phyloP scores from a whole-genome alignment of 805 yeast genomes.

The Nakazawaea sp. region DNA sequence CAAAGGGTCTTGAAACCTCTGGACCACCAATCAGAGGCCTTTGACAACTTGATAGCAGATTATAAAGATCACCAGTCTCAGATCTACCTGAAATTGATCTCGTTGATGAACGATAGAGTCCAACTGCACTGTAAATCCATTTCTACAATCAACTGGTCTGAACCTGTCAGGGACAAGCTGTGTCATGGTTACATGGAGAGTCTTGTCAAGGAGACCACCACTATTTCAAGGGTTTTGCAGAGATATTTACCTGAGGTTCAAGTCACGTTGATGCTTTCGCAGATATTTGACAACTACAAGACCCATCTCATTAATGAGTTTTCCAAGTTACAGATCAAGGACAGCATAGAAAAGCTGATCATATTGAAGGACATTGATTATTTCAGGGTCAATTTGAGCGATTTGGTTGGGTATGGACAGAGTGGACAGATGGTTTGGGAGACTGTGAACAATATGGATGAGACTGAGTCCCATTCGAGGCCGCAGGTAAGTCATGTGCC shows the following conservation, averaged over 20 bases:
- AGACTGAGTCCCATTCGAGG: constrained; percentile 11
- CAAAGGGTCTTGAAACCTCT: constrained; percentile 21
- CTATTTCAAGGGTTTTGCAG: constrained; percentile 52
- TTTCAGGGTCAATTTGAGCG: constrained; percentile 54
- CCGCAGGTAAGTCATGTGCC: too few species aligned
- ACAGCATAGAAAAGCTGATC: constrained; percentile 45
- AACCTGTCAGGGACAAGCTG: constrained; percentile 32
- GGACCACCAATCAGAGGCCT: constrained; percentile 24
- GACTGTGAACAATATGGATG: constrained; percentile 39
- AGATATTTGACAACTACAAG: constrained; percentile 54
- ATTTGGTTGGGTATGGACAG: constrained; percentile 52
- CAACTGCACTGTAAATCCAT: constrained; percentile 42
- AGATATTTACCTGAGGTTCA: constrained; percentile 49
- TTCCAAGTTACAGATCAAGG: constrained; percentile 39
- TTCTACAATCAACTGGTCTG: constrained; percentile 42
- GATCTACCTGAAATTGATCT: constrained; percentile 55
- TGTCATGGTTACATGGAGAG: constrained; percentile 61
- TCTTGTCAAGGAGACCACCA: constrained; percentile 58
- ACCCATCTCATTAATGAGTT: constrained; percentile 45
- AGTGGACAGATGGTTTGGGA: constrained; percentile 61
- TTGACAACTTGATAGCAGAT: constrained; percentile 31
- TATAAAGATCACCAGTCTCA: constrained; percentile 59
- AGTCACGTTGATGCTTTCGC: constrained; percentile 36
- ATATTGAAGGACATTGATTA: constrained; percentile 56
- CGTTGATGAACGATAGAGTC: constrained; percentile 64